Conservation (phyloP, 73 alveolate genomes). For the Blepharisma japonicum region DNA sequence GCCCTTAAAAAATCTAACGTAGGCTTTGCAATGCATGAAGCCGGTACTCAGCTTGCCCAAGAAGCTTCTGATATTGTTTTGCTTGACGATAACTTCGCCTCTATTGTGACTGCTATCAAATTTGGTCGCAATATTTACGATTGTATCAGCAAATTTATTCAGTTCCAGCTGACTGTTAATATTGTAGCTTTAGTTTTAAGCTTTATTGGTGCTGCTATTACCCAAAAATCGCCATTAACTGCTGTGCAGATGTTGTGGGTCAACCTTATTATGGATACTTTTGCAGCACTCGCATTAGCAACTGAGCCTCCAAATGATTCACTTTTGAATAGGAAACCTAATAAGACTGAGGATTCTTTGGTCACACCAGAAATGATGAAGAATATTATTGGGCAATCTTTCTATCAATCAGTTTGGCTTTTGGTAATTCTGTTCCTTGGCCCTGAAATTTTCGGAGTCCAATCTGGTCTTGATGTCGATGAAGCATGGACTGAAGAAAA, state of each 20-base stretch:
- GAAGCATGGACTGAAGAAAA: slow-evolving; percentile 4
- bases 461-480: slow-evolving; percentile 53
- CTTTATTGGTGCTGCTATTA: slow-evolving; percentile 77
- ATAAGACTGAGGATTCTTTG: slow-evolving; percentile 66
- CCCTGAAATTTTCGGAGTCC: slow-evolving; percentile 62
- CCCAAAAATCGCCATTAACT: slow-evolving; percentile 81
- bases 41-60: slow-evolving; percentile 98
- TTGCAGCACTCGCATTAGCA: slow-evolving; percentile 88
- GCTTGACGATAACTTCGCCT: slow-evolving; percentile 81
- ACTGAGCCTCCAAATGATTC: slow-evolving; percentile 85
- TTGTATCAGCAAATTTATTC: slow-evolving; percentile 85
- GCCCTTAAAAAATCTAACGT: slow-evolving; percentile 96
- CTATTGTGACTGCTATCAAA: slow-evolving; percentile 77
- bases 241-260: slow-evolving; percentile 91
- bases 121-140: slow-evolving; percentile 91
- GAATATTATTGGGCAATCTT: slow-evolving; percentile 69
- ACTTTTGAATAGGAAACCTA: slow-evolving; percentile 71
- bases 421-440: slow-evolving; percentile 67
- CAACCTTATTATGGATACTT: slow-evolving; percentile 81
- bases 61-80: slow-evolving; percentile 92
- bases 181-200: slow-evolving; percentile 82
- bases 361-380: slow-evolving; percentile 80
- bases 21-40: slow-evolving; percentile 97
- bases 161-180: slow-evolving; percentile 82
- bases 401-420: slow-evolving; percentile 65